Base-by-base conservation (phyloP, 2,329 filamentous ascomycete species). In the Fusarium nygamai region DNA sequence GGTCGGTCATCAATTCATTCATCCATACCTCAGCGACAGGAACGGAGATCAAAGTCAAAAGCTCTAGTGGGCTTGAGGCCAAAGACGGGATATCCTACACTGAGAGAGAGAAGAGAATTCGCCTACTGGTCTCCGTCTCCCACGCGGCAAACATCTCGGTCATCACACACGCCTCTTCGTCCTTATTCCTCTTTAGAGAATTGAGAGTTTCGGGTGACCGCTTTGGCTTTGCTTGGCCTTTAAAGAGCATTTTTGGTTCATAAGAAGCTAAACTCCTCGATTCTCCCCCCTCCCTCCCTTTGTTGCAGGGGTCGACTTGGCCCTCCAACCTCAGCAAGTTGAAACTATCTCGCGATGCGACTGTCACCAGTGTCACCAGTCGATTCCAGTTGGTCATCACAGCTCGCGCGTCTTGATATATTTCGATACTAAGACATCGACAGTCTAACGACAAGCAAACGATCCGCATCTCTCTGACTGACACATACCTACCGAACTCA, bases 41-140 rank as follows among this genome's bases (percentile, higher is more conserved):
- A 77, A 78, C 76, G 76, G 70, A 78, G 60, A 53, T 46, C 48
- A 74, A 78, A 78, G 71, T 75, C 73, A 78, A 78, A 78, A 39
- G 11, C 5, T 65, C 39, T 48, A 33, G 46, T 43, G 60, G 62
- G 33, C 61, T 64, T 59, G 27, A 46, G 31, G 54, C 41, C 46
- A 44, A 41, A 61, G 47, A 43, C 36, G 38, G 20, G 16, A 14
- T 46, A 17, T 46, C 27, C 44, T 16, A 41, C 50, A 38, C 31
- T 59, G n/a, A 20, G 20, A 20, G n/a, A 17, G 14, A 16, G 7
- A 27, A 16, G 11, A 16, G 11, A 33, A 39, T 44, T 57, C 36
- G 59, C 50, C 59, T 20, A 44, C 14, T 38, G 38, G 38, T 39
- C 36, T 39, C 36, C 36, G 20, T 53, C 41, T 69, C 29, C 61